These are phyloP conservation scores for Sugiyamaella neomexicana DNA, from an alignment of 1,139 yeast genomes.

Conservation along the genomic window DNA sequence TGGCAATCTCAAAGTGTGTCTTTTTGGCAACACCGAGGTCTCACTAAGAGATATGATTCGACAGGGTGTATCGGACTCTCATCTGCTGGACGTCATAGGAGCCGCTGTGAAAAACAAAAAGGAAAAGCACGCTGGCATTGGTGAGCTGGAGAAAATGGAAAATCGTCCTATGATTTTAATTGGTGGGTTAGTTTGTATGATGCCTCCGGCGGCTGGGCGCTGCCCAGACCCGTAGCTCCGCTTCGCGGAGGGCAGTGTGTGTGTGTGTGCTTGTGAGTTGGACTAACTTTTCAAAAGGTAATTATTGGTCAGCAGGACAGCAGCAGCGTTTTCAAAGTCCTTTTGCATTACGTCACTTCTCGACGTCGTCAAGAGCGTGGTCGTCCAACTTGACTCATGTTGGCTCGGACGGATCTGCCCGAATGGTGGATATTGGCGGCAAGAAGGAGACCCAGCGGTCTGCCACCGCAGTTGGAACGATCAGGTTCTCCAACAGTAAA, in stretches of 20 bases:
- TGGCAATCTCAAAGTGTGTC: slow-evolving; percentile 53
- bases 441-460: slow-evolving; percentile 44
- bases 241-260: neutral
- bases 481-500: slow-evolving; percentile 41
- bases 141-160: slow-evolving; percentile 46
- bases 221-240: neutral
- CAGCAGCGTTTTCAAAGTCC: neutral
- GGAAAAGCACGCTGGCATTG: slow-evolving; percentile 52
- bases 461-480: slow-evolving; percentile 47
- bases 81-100: slow-evolving; percentile 44
- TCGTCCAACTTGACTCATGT: slow-evolving; percentile 44
- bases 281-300: neutral
- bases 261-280: too few species aligned
- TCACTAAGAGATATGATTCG: slow-evolving; percentile 48
- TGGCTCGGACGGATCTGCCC: slow-evolving; percentile 46
- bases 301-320: neutral
- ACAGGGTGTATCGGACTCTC: slow-evolving; percentile 36
- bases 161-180: slow-evolving; percentile 56
- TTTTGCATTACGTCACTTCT: neutral
- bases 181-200: slow-evolving; percentile 47
- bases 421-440: slow-evolving; percentile 49
- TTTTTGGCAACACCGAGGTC: slow-evolving; percentile 53
- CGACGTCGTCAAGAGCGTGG: neutral
- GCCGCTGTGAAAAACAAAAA: slow-evolving; percentile 47
- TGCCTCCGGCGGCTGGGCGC: neutral